Conservation (phyloP, 2,329 filamentous ascomycete species). For the Aspergillus tubingensis region DNA sequence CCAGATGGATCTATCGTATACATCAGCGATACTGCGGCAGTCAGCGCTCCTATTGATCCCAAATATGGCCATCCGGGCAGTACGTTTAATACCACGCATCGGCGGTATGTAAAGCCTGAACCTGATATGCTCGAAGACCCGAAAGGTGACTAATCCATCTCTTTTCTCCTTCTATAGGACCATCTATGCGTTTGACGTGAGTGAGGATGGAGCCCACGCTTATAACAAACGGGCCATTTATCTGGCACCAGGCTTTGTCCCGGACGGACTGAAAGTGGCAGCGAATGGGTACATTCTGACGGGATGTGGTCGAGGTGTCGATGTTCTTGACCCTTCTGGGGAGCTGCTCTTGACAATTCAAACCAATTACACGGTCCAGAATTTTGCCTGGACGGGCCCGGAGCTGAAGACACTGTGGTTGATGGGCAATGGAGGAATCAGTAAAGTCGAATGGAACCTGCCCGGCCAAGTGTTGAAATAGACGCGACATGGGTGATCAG, state of each 20-base stretch:
- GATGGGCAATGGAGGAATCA: conserved; percentile 43
- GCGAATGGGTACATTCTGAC: conserved; percentile 45
- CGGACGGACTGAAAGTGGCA: conserved; percentile 48
- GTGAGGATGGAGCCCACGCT: conserved; percentile 36
- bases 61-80: conserved; percentile 27
- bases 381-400: conserved; percentile 46
- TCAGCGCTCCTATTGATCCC: conserved; percentile 24
- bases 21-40: conserved; percentile 45
- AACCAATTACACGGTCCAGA: conserved; percentile 49
- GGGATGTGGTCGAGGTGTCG: conserved; percentile 43
- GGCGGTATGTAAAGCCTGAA: conserved; percentile 14
- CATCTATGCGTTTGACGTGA: conserved; percentile 46
- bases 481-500: background rate
- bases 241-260: conserved; percentile 41
- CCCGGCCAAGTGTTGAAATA: conserved; percentile 32
- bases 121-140: background rate
- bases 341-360: conserved; percentile 43
- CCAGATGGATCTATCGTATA: conserved; percentile 49
- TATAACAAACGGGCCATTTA: conserved; percentile 45
- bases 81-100: conserved; percentile 34
- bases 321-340: conserved; percentile 43
- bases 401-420: conserved; percentile 45
- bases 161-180: conserved; percentile 20
- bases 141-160: background rate
- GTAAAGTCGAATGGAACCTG: conserved; percentile 42